Evolutionary conservation across 2,329 filamentous ascomycete species (phyloP), one percentile per base, ranked within the genome.

Genomic region (Lachnum nothofagi): DNA sequence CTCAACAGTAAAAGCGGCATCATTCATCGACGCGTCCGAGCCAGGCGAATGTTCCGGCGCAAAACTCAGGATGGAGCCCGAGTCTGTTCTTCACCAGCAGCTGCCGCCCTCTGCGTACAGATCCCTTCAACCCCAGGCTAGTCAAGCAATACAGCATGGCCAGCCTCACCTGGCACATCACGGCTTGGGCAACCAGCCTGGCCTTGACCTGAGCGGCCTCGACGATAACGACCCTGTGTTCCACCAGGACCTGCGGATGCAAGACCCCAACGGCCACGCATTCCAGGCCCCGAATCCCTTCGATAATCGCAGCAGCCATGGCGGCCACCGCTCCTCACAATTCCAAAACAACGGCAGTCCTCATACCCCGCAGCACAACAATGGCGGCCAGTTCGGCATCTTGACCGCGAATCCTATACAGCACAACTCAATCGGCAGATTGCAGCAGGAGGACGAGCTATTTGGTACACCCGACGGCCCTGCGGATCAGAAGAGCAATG

Each of bases 361-460:
- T 41, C 64, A 65, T 59, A 64, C 66, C 49, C 65, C 67, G 44
- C 64, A 69, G 46, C 67, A 68, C 40, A 63, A 60, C 23, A 61
- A 61, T 31, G 63, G 63, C 27, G 69, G 69, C 5, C 74, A 73
- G 53, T 78, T 76, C 56, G 72, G 73, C 37, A 69, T 76, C 47
- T 60, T 77, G 51, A 68, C 71, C 5, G 65, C 48, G 60, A 64
- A 43, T 42, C 62, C 55, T 47, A 60, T 58, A 35, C 68, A 59
- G 53, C 64, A 65, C 46, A 61, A 62, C 46, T 56, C 63, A 3
- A 66, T 63, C 46, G 55, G 61, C 19, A 62, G 65, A 44, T 53
- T 68, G 35, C 67, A 64, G 49, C 63, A 65, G 39, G 68, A 71
- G 14, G 68, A 70, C 12, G 66, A 71, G 54, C 55, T 66, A 23